A percentile compares a stretch with the other conserved stretches of the same genome.
Conservation (phyloP, 495 filamentous ascomycete species). For the Parathielavia appendiculata region DNA sequence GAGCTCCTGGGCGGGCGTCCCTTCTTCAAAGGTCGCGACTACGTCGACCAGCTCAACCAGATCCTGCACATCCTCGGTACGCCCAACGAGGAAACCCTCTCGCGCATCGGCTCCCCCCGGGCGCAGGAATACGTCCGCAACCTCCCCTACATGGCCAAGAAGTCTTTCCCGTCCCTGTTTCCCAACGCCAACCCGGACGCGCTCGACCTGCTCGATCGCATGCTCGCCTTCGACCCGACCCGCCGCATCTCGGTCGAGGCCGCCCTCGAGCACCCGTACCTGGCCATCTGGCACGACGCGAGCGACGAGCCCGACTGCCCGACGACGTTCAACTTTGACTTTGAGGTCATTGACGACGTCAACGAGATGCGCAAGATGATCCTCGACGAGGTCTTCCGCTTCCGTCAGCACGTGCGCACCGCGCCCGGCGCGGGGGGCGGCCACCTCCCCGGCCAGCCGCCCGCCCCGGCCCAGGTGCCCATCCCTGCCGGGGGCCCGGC, state of each 20-base stretch:
- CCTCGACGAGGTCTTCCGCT: conserved; percentile 79
- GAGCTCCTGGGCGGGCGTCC: conserved; percentile 93
- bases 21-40: conserved; percentile 98
- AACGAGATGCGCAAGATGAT: conserved; percentile 96
- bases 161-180: conserved; percentile 82
- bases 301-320: conserved; percentile 92
- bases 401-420: conserved; percentile 68
- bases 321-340: conserved; percentile 93
- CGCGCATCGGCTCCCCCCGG: conserved; percentile 88
- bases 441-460: conserved; percentile 25
- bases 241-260: conserved; percentile 87
- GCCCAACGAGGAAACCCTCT: conserved; percentile 89
- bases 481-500: conserved; percentile 62
- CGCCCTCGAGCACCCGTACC: conserved; percentile 91
- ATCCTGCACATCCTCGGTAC: conserved; percentile 97
- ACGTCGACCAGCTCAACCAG: conserved; percentile 98
- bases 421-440: conserved; percentile 46
- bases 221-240: conserved; percentile 95
- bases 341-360: conserved; percentile 92
- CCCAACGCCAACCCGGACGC: conserved; percentile 94
- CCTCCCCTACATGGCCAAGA: conserved; percentile 91
- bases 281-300: conserved; percentile 97
- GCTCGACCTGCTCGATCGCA: conserved; percentile 86
- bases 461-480: conserved; percentile 49
- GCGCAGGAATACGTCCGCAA: conserved; percentile 99